A percentile compares a stretch with the other conserved stretches of the same genome.
Evolutionary conservation across 139 green algal species (phyloP).

Genomic region (Chlorella vulgaris): DNA sequence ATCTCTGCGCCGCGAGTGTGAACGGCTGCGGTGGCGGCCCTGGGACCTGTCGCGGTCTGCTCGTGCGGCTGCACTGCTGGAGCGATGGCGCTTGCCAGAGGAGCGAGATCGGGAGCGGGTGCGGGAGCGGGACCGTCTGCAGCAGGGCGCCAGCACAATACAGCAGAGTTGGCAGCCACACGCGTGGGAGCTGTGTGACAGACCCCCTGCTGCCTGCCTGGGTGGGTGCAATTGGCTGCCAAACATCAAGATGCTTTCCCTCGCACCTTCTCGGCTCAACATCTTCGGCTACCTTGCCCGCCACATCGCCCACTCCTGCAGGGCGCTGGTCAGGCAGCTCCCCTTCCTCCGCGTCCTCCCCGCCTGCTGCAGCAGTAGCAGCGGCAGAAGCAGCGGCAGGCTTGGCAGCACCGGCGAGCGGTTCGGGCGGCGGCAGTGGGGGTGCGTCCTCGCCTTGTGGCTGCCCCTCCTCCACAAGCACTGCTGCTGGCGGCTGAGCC

Average conservation of each 20-base stretch:
- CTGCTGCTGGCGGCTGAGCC: constrained; percentile 1
- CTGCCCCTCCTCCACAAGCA: not conserved
- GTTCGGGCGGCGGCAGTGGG: not conserved
- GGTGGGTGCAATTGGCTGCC: too few species aligned
- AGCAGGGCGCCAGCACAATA: too few species aligned
- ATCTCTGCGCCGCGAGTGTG: not conserved
- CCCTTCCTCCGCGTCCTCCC: constrained; percentile 15
- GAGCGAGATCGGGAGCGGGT: constrained; percentile 17
- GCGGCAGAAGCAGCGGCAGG: constrained; percentile 6
- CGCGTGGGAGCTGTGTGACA: too few species aligned
- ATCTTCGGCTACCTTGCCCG: not conserved
- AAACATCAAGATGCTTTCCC: too few species aligned
- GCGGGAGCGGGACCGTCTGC: too few species aligned
- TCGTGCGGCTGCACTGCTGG: too few species aligned
- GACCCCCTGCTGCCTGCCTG: too few species aligned
- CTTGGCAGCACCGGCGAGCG: constrained; percentile 14
- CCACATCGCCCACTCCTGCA: not conserved
- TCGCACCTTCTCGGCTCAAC: not conserved
- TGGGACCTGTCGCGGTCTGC: not conserved
- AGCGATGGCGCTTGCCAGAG: not conserved
- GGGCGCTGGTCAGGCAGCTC: constrained; percentile 1
- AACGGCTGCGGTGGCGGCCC: not conserved
- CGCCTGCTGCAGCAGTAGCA: constrained; percentile 1
- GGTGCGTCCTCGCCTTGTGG: not conserved
- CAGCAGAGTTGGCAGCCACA: not conserved